Base-by-base conservation (phyloP, 2,329 filamentous ascomycete species). In the Volutella citrinella region DNA sequence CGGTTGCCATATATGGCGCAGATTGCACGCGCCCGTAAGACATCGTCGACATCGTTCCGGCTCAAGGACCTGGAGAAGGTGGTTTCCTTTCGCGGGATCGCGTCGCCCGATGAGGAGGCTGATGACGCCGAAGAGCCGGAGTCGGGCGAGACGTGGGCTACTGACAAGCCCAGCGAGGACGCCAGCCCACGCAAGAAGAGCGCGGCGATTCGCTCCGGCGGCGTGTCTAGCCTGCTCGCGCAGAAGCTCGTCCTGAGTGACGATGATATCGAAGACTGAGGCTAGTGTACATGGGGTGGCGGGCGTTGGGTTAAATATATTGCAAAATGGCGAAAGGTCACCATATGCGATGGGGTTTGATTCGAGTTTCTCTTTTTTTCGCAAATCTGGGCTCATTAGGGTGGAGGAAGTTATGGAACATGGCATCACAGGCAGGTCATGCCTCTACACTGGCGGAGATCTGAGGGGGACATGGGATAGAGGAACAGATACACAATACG, bases 1-100 rank as follows among this genome's bases (percentile, higher is more conserved):
- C 80, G 88, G 8, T 72, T 98, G 1, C 93, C 93, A 0, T 97
- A 95, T 59, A 80, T 93, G 70, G 72, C 82, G 2, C 73, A 78
- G 31, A 86, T 96, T 52, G 60, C 65, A 3, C 66, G 71, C 12
- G 55, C 62, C 19, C 54, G 63, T 44, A 65, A 63, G 46, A 57
- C 61, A 48, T 42, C 45, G 52, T 12, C 59, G 51, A n/a, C n/a
- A n/a, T 52, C 24, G 16, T 48, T 66, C 39, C 61, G 65, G n/a
- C 61, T 74, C 3, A 69, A 67, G 31, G 78, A 83, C 14, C 69
- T 90, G 8, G 79, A 84, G 35, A 82, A 75, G 50, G 74, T 94
- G 7, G 82, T 82, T 0, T 72, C 73, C 4, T 85, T 89, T 48
- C 73, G 71, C 6, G 80, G 78, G 12, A 72, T 80, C 13, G 52